These are phyloP conservation scores for Oidiodendron maius DNA, from an alignment of 495 filamentous ascomycete species.

Conservation along the genomic window DNA sequence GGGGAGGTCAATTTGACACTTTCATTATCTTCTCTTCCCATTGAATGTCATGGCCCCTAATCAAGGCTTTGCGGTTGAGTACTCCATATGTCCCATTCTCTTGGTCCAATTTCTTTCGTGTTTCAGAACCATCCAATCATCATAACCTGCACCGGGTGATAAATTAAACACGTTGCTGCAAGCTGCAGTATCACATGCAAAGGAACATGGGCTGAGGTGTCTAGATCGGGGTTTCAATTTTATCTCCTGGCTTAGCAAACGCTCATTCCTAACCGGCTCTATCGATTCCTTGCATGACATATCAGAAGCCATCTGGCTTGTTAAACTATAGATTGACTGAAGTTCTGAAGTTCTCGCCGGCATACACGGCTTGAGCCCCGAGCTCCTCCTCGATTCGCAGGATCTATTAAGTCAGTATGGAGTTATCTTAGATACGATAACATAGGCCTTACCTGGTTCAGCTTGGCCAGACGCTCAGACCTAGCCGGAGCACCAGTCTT, in stretches of 20 bases:
- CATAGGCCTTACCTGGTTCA: slow-evolving; percentile 64
- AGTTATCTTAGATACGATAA: neutral
- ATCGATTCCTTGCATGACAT: neutral
- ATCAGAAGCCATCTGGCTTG: neutral
- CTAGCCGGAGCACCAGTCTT: slow-evolving; percentile 96
- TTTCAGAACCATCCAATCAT: too few relatives aligned
- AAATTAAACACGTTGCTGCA: too few relatives aligned
- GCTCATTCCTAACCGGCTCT: neutral
- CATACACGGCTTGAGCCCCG: slow-evolving; percentile 82
- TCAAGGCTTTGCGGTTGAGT: too few relatives aligned
- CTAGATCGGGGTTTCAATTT: too few relatives aligned
- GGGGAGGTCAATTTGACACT: too few relatives aligned
- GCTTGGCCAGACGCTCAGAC: slow-evolving; percentile 97
- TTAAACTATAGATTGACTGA: slow-evolving; percentile 72
- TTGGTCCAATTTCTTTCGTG: too few relatives aligned
- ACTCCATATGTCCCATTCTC: too few relatives aligned
- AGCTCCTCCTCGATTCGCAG: slow-evolving; percentile 99
- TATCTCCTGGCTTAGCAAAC: slow-evolving; percentile 9
- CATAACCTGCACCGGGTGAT: too few relatives aligned
- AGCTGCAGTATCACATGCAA: too few relatives aligned
- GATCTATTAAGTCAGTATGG: slow-evolving; percentile 42
- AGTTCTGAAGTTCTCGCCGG: slow-evolving; percentile 84
- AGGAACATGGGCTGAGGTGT: too few relatives aligned
- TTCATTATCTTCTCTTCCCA: too few relatives aligned
- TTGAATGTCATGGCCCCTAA: too few relatives aligned